Evolutionary conservation across 2,329 filamentous ascomycete genomes (phyloP), one percentile per base, ranked within the genome.

Genomic region (Colletotrichum abscissum): DNA sequence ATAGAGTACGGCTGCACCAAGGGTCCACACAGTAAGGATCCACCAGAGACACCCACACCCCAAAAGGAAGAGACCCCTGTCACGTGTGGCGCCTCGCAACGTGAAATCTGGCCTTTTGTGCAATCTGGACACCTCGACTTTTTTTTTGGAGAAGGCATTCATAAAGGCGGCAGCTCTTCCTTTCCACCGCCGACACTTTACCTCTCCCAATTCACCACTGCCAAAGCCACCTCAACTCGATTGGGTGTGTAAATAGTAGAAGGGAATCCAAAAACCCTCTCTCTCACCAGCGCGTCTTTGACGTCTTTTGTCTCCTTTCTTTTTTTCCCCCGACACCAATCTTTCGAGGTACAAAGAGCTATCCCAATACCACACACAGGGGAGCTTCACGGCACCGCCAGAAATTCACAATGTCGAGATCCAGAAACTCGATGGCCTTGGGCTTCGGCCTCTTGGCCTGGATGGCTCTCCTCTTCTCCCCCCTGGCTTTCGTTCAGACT

Each of bases 391-490:
- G 77, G 35, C 57, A 72, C 66, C 57, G 69, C 66, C 67, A 63
- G 26, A 63, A 63, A 19, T 19, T 7, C 60, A 69, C 60, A 75
- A 89, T 89, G 87, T 86, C 87, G 85, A 84, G 85, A 80, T 92
- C 91, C 82, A 86, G 89, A 88, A 88, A 90, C 87, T 88, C 90
- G 86, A 88, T 93, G 90, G 89, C 91, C 89, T 83, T 95, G 88
- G 88, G 92, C 92, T 88, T 98, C 89, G 95, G 95, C 90, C 87
- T 97, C 83, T 88, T 98, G 85, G 92, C 95, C 87, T 98, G 98
- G 88, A 93, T 98, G 80, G 91, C 95, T 82, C 91, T 98, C 76
- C 91, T 98, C 77, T 94, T 99, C 80, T 91, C 93, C 76, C 95
- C 95, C 78, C 89, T 98, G 81, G 93, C 95, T 77, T 93, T 98